phyloP scores from a whole-genome alignment of 1,284 basidiomycete species.

The Coniferiporia weirii region DNA sequence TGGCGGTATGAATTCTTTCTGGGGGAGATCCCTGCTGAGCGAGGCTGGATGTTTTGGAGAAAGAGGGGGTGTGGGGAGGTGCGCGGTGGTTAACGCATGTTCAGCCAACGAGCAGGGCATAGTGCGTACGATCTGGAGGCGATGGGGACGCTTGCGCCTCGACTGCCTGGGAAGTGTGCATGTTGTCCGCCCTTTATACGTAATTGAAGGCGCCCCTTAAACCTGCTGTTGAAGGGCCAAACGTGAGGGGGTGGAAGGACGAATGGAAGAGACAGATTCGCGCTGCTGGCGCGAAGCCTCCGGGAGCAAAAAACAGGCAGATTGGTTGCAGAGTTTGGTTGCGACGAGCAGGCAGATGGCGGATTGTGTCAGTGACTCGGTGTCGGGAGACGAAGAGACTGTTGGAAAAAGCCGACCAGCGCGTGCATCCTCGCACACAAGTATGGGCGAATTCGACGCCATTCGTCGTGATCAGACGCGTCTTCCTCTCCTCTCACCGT shows the following conservation, averaged over 20 bases:
- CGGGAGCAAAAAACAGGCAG: neutral
- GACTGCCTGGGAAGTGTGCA: neutral
- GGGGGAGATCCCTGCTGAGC: constrained; percentile 27
- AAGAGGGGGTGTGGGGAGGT: constrained; percentile 1
- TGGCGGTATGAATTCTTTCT: neutral
- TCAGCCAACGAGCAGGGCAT: constrained; percentile 16
- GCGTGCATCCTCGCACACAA: too few species aligned
- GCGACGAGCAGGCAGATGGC: neutral
- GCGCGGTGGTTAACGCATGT: constrained; percentile 7
- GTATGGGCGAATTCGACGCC: neutral
- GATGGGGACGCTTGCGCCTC: neutral
- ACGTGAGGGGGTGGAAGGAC: neutral
- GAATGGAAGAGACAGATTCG: constrained; percentile 4
- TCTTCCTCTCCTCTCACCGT: neutral
- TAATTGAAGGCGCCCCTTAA: neutral
- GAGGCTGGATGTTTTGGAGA: constrained; percentile 39
- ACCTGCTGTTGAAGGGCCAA: neutral
- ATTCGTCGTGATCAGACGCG: neutral
- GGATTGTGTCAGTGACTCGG: too few species aligned
- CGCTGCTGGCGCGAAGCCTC: neutral
- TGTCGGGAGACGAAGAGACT: neutral
- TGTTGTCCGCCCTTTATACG: constrained; percentile 9
- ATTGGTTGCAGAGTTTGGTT: neutral
- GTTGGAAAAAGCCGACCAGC: too few species aligned
- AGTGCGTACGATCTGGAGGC: constrained; percentile 17